These are phyloP conservation scores for Phytophthora uliginosa DNA, from an alignment of 352 stramenopile genomes.

Conservation along the genomic window DNA sequence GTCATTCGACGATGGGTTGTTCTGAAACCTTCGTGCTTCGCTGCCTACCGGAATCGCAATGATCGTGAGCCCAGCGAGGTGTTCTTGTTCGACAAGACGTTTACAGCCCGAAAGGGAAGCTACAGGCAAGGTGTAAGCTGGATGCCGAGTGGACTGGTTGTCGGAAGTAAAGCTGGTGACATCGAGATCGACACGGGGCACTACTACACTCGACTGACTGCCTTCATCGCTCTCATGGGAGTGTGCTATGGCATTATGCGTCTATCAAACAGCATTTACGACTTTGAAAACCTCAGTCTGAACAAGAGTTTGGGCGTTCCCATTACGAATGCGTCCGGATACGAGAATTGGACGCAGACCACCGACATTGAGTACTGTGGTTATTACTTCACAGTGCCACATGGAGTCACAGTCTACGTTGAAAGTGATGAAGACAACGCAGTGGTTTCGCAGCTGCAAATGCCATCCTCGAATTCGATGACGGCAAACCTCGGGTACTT, in stretches of 20 bases:
- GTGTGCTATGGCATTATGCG: conserved; percentile 80
- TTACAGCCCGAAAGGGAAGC: conserved; percentile 79
- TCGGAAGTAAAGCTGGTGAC: conserved; percentile 83
- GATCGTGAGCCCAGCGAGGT: conserved; percentile 87
- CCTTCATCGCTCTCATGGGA: conserved; percentile 65
- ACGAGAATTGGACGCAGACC: conserved; percentile 60
- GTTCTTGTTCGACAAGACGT: conserved; percentile 90
- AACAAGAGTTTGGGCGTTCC: conserved; percentile 33
- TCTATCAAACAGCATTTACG: conserved; percentile 65
- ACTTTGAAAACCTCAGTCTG: conserved; percentile 64
- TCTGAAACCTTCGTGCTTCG: conserved; percentile 89
- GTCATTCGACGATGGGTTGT: conserved; percentile 90
- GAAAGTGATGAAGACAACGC: conserved; percentile 40
- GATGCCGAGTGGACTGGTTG: conserved; percentile 88
- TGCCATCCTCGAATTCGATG: conserved; percentile 56
- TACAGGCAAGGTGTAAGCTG: conserved; percentile 88
- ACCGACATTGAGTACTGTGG: conserved; percentile 67
- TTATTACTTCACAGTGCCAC: conserved; percentile 76
- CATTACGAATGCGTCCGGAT: conserved; percentile 39
- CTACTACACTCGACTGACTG: conserved; percentile 87
- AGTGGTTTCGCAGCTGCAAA: conserved; percentile 64
- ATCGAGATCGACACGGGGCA: conserved; percentile 90
- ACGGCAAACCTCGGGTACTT: conserved; percentile 71
- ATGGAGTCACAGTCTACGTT: conserved; percentile 60
- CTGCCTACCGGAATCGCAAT: conserved; percentile 77